Base-by-base conservation (phyloP, 106 monocot genomes). In the Dioscorea zingiberensis region DNA sequence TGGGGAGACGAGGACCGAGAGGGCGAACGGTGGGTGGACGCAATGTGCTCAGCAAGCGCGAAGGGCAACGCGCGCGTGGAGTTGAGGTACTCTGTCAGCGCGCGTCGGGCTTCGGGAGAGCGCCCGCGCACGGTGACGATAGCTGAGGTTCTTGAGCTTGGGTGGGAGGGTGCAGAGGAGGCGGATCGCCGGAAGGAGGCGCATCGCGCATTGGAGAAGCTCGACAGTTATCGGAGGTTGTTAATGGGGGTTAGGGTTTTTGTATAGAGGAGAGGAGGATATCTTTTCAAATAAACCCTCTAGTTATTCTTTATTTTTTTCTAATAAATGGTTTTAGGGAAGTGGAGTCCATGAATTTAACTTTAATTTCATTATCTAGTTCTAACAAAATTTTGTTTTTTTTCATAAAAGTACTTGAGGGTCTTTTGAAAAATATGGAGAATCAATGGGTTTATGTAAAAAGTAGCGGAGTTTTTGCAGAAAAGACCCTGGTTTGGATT, bases 41-140 rank as follows among this genome's bases (percentile, higher is more conserved):
- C 89, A 86, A 38, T 38, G 1, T 38, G 38, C 12, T 94, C 93
- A 18, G 19, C 51, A 18, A 51, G 51, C 0, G 51, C 51, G 81
- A 55, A 94, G 83, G 38, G 38, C 38, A 38, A n/a, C 59, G 65
- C 65, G 63, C 87, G 87, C 18, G 94, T 94, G 27, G 65, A 58
- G 83, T 91, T 82, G 68, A 94, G 87, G 75, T 94, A 91, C 11
- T 94, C 94, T 15, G 85, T 80, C 3, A 94, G 57, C 51, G 80
- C 87, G 29, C 28, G 21, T 47, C 68, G 71, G 26, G 91, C 94
- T 10, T 81, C 85, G 32, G n/a, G 38, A 38, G 25, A 89, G 46
- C 23, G 77, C 81, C 21, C 64, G 66, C 38, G 48, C 21, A 55
- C 90, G 80, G 81, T 79, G 64, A 69, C 81, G 78, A 76, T 82